Evolutionary conservation across 371 early-diverging fungal species (phyloP), one percentile per base, ranked within the genome.

Genomic region (Batkoa obscura): DNA sequence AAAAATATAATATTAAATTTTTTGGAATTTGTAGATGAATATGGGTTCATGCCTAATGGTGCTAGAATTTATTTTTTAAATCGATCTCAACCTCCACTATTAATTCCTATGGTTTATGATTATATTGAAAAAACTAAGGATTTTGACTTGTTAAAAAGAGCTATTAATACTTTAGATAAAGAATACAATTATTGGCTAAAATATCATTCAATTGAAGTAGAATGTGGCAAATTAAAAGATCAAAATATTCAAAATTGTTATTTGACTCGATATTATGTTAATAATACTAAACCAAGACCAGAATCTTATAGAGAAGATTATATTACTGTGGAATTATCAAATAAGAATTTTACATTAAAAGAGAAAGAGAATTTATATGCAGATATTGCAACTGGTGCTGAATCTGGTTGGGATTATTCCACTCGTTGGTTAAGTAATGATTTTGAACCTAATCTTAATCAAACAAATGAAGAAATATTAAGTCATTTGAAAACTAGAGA

Each of bases 401-500:
- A 94, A 66, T 75, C 83, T n/a, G 95, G 94, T 6, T 87, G 87
- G 87, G 92, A 92, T 66, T 92, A 80, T 60, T 76, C 82, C n/a
- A 71, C 79, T 1, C 72, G 91, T 34, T 88, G 86, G 86, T 65
- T 81, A 3, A 62, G 58, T 6, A 43, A 63, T 38, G 2, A 31
- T n/a, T n/a, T 17, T 33, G 2, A n/a, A 10, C 3, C 9, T 3
- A 37, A 34, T 37, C 50, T 3, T 4, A 34, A 39, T 10, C 12
- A 32, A 12, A 33, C 53, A 23, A 38, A 56, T 50, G 55, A 42
- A 43, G 33, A 13, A 13, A 64, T 74, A 48, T 61, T 82, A 1
- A 67, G 68, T 2, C 56, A 66, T 2, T 74, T 90, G 33, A 64
- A 71, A 46, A 83, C 83, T 1, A 64, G 64, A n/a, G 62, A 73